Evolutionary conservation across 2,329 filamentous ascomycete species (phyloP), one percentile per base, ranked within the genome.

Genomic region (Cladosporium sp.): DNA sequence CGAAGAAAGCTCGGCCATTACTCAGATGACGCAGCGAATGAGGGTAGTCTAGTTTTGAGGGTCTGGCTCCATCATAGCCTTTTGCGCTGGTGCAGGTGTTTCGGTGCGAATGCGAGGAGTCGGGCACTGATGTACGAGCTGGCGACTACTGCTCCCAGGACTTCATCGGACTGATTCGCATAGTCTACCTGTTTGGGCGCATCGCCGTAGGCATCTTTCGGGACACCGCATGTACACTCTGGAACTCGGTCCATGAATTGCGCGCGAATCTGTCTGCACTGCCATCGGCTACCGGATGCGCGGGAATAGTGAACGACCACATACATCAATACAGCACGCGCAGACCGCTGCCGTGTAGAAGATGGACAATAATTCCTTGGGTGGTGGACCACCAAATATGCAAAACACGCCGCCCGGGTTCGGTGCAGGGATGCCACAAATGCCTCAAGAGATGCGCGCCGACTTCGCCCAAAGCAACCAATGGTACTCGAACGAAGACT

Each of bases 401-500:
- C 54, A 49, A 20, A 47, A 45, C 42, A 49, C 54, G 3, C 14
- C 28, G 3, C 19, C 54, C 1, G 20, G 25, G 20, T 56, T 56
- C 42, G 42, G 54, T 15, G 40, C 34, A 15, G 54, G 54, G 19
- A 56, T 56, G 42, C 42, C 54, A 17, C 54, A 39, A 20, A 49
- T 56, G 54, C 34, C 54, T 9, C 36, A 40, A 38, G 54, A 56
- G 8, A 49, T 56, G 54, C 42, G 54, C 42, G 34, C 30, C 54
- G 54, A 56, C 20, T 56, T 49, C n/a, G 54, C 40, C 14, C 54
- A 47, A n/a, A 22, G 42, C 34, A 38, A 39, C 8, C 57, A 59
- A 36, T 59, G 57, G 57, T 59, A 69, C 28, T 63, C 61, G 25
- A 64, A 66, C 52, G 66, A 65, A 49, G 63, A 67, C 50, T 66